These are phyloP conservation scores for Yamadazyma takamatsuzukensis DNA, from an alignment of 805 yeast genomes.

Conservation along the genomic window DNA sequence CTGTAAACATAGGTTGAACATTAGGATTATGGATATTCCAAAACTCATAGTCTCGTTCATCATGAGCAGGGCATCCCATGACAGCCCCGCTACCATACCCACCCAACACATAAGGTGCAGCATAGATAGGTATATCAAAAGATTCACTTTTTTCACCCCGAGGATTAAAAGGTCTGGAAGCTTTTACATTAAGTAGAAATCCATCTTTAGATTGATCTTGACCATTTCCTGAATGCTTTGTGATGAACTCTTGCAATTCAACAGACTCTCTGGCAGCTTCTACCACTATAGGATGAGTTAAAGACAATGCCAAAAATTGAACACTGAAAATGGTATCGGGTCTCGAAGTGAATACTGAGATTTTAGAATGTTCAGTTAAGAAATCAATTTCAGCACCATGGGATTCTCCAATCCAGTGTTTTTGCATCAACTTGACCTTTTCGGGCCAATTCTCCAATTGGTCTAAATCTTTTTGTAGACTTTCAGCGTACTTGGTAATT, in stretches of 20 bases:
- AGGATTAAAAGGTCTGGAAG: conserved; percentile 57
- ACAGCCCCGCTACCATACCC: conserved; percentile 90
- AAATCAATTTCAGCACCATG: conserved; percentile 72
- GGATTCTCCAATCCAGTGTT: conserved; percentile 90
- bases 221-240: conserved; percentile 32
- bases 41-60: conserved; percentile 75
- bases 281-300: conserved; percentile 60
- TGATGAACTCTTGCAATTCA: conserved; percentile 45
- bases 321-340: conserved; percentile 85
- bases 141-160: conserved; percentile 12
- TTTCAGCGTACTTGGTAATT: conserved; percentile 77
- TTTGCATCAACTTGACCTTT: conserved; percentile 86
- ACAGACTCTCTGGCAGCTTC: conserved; percentile 34
- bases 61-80: conserved; percentile 98
- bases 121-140: conserved; percentile 66
- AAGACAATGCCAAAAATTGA: conserved; percentile 76
- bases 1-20: conserved; percentile 37
- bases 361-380: conserved; percentile 19
- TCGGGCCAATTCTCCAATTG: conserved; percentile 76
- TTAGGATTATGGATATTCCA: conserved; percentile 64
- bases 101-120: conserved; percentile 85
- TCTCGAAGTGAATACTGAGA: conserved; percentile 73
- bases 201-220: conserved; percentile 52
- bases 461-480: conserved; percentile 60
- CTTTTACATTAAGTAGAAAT: conserved; percentile 43